Evolutionary conservation across 768 basidiomycete genomes (phyloP).

Genomic region (Suillus cothurnatus): DNA sequence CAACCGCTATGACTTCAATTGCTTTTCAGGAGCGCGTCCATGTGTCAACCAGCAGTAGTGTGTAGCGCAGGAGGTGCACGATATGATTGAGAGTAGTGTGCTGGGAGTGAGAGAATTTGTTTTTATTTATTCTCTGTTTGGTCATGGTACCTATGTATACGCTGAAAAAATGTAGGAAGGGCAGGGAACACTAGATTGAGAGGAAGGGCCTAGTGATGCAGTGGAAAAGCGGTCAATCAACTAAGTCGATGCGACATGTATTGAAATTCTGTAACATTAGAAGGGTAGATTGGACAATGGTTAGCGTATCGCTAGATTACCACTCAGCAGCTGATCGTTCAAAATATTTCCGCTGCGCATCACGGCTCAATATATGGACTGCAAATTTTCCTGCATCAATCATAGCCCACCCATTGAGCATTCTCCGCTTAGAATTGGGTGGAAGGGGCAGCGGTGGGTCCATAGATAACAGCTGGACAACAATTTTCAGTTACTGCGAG

Average conservation of each 20-base stretch:
- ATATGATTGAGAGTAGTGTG: too few species aligned
- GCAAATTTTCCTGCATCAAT: slow-evolving; percentile 81
- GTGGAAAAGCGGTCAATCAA: not conserved
- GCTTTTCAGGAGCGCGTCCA: too few species aligned
- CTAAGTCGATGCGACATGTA: not conserved
- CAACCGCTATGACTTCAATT: too few species aligned
- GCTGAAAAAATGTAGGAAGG: too few species aligned
- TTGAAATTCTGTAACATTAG: not conserved
- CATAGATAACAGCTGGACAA: slow-evolving; percentile 53
- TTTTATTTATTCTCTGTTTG: too few species aligned
- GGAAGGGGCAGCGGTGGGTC: slow-evolving; percentile 63
- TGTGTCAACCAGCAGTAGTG: too few species aligned
- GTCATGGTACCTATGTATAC: too few species aligned
- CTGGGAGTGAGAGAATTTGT: too few species aligned
- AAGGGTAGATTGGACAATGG: not conserved
- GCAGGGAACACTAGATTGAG: not conserved
- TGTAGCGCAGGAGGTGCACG: too few species aligned
- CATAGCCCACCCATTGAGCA: slow-evolving; percentile 80
- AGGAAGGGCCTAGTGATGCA: slow-evolving; percentile 6
- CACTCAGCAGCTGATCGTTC: slow-evolving; percentile 26
- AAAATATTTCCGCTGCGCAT: slow-evolving; percentile 73
- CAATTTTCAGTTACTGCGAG: slow-evolving; percentile 2
- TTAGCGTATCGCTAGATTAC: slow-evolving; percentile 18
- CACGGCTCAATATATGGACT: slow-evolving; percentile 71
- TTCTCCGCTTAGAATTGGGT: slow-evolving; percentile 60